A percentile compares a stretch with the other conserved stretches of the same genome.
These are phyloP conservation scores for Artomyces pyxidatus DNA, from an alignment of 768 basidiomycete species.

Conservation along the genomic window DNA sequence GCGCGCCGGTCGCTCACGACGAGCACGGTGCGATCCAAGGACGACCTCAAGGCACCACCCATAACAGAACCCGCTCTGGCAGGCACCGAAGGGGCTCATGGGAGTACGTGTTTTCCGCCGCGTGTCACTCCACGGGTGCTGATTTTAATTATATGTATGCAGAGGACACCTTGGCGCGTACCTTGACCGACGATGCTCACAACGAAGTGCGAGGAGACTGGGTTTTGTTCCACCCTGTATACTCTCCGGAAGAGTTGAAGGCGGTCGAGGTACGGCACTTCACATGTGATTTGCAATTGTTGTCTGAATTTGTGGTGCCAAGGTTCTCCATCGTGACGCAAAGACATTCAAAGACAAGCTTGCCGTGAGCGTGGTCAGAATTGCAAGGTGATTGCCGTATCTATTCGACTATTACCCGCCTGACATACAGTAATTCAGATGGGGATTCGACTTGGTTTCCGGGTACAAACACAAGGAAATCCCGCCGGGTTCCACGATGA, in stretches of 20 bases:
- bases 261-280: conserved; percentile 51
- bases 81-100: conserved; percentile 1
- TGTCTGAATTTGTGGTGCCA: conserved; percentile 7
- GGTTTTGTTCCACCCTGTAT: conserved; percentile 93
- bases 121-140: no score
- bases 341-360: conserved; percentile 66
- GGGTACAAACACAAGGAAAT: conserved; percentile 73
- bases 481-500: conserved; percentile 54
- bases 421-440: conserved; percentile 27
- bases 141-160: no score
- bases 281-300: neutral
- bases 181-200: no score
- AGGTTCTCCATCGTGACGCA: conserved; percentile 66
- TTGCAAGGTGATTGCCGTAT: conserved; percentile 33
- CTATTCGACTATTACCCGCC: neutral
- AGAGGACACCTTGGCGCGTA: no score
- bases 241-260: conserved; percentile 62
- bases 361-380: conserved; percentile 53
- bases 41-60: neutral
- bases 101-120: neutral
- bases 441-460: conserved; percentile 76
- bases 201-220: conserved; percentile 56
- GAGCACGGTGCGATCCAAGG: neutral
- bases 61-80: neutral
- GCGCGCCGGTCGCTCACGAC: neutral